These are phyloP conservation scores for Hansenula sp. DNA, from an alignment of 1,139 yeast genomes.

Conservation along the genomic window DNA sequence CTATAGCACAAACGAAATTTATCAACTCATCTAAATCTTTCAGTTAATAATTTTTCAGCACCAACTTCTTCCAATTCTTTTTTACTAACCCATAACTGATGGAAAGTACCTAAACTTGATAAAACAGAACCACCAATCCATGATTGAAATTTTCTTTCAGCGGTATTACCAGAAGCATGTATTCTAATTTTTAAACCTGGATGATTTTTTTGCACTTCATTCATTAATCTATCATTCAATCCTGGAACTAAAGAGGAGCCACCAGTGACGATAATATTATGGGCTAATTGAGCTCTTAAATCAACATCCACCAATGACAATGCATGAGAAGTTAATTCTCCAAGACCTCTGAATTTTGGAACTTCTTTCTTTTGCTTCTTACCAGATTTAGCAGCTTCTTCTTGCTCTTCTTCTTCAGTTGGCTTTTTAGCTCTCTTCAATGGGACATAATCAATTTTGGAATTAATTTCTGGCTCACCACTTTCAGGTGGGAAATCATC, in stretches of 20 bases:
- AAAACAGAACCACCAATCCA: slow-evolving; percentile 97
- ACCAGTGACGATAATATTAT: slow-evolving; percentile 89
- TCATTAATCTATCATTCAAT: slow-evolving; percentile 72
- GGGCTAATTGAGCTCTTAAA: slow-evolving; percentile 84
- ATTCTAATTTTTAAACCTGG: slow-evolving; percentile 93
- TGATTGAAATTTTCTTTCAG: slow-evolving; percentile 79
- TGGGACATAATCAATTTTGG: slow-evolving; percentile 61
- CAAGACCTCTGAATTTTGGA: slow-evolving; percentile 47
- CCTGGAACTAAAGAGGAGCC: slow-evolving; percentile 88
- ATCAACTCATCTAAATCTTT: slow-evolving; percentile 58
- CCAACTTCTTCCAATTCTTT: slow-evolving; percentile 93
- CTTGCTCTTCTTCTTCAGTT: slow-evolving; percentile 24
- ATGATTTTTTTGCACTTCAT: slow-evolving; percentile 66
- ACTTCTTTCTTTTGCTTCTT: slow-evolving; percentile 22
- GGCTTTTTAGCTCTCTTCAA: slow-evolving; percentile 48
- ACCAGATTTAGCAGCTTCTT: slow-evolving; percentile 12
- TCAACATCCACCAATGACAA: slow-evolving; percentile 80
- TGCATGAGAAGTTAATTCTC: slow-evolving; percentile 67
- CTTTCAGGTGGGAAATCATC: slow-evolving; percentile 20
- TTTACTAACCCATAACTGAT: slow-evolving; percentile 93
- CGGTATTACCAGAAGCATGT: slow-evolving; percentile 81
- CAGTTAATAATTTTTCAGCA: slow-evolving; percentile 68
- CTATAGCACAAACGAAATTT: neutral
- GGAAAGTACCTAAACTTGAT: slow-evolving; percentile 92
- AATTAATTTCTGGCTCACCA: slow-evolving; percentile 25